Evolutionary conservation across 176 grass and related monocot genomes (phyloP), one percentile per base, ranked within the genome.

Genomic region (Carex pumila): DNA sequence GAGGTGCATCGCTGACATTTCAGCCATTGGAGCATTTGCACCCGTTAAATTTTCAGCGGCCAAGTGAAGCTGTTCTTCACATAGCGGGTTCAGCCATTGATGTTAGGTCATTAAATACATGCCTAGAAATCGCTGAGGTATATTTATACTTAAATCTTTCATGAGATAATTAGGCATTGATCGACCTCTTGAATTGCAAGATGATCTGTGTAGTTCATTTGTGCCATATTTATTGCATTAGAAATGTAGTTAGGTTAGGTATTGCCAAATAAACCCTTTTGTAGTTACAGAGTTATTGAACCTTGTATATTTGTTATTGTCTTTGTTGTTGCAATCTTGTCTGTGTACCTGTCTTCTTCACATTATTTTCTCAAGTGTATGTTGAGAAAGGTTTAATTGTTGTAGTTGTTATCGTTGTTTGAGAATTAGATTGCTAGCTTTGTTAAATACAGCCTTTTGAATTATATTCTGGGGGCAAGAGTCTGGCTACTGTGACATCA

Each of bases 11-110:
- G 25, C 78, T 96, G 81, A 92, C 79, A n/a, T 99, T 99, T 85
- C 91, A 92, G 83, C 97, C 97, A 3, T 87, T 99, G 85, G 97
- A 99, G 71, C 97, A 96, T 83, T 87, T 99, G 80, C 93, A 99
- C 88, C 87, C 88, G 52, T 91, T 99, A 81, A 90, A 85, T 77
- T 99, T 95, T 91, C 91, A 99, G 71, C 91, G 97, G 21, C 90
- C 97, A 31, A 89, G 91, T 85, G 97, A 99, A 91, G 93, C 93
- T 19, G 85, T 88, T 91, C 97, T 99, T 94, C 90, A 91, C 85
- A 95, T 95, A 89, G 97, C 93, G 86, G 97, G 93, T 43, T 92
- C 93, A 25, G 89, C 90, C 57, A 90, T 99, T 85, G 97, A 99
- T 86, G 86, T 96, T 87, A 85, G 87, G 73, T 96, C 93, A 80